phyloP scores from a whole-genome alignment of 202 grass and related monocot species.

The Eragrostis tef region DNA sequence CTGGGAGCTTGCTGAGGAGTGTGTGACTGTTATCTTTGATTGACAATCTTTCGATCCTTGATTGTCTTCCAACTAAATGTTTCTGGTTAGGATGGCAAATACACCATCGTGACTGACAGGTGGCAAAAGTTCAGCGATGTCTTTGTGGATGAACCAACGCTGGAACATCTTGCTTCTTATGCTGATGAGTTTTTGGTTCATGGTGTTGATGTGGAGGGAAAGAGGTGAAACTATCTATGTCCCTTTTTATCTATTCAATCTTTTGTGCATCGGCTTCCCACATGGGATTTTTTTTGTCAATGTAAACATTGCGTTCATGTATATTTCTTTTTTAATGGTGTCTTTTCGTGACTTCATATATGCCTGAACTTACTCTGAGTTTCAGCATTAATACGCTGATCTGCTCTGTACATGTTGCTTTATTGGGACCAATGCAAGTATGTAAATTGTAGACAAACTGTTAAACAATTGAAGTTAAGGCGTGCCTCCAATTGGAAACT shows the following conservation, averaged over 20 bases:
- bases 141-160: constrained; percentile 62
- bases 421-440: not conserved
- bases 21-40: constrained; percentile 13
- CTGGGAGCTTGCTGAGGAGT: not conserved
- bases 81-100: constrained; percentile 69
- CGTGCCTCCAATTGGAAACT: not conserved
- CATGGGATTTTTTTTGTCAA: constrained; percentile 12
- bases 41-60: constrained; percentile 2
- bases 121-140: constrained; percentile 95
- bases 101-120: constrained; percentile 86
- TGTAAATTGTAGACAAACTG: not conserved
- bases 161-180: constrained; percentile 67
- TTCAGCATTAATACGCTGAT: constrained; percentile 14
- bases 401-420: not conserved
- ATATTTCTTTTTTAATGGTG: not conserved
- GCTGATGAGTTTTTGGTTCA: constrained; percentile 97
- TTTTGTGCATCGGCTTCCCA: constrained; percentile 8
- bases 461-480: constrained; percentile 8
- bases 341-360: not conserved
- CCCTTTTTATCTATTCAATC: constrained; percentile 21
- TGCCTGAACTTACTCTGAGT: not conserved
- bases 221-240: constrained; percentile 62
- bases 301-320: not conserved
- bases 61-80: constrained; percentile 45
- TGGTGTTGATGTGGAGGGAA: constrained; percentile 93